Base-by-base conservation (phyloP, 2,329 filamentous ascomycete species). In the Clarireedia monteithiana region DNA sequence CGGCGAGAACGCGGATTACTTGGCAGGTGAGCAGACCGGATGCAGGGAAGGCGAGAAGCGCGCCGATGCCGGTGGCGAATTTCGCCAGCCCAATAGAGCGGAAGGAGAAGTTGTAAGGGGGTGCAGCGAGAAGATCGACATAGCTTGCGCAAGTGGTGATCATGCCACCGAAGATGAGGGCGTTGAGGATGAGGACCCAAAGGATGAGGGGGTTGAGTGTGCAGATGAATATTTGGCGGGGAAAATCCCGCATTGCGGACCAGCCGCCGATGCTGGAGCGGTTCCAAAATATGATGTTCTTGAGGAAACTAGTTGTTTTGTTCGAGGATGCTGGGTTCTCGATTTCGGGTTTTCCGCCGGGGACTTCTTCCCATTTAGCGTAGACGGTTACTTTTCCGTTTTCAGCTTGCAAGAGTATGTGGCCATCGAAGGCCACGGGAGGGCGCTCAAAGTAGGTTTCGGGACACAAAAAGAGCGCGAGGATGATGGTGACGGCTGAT, bases 371-470 rank as follows among this genome's bases (percentile, higher is more conserved):
- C 58, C 64, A 65, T 24, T 71, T 67, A 34, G 69, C 14, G 17
- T 40, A 73, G 26, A 74, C 66, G 5, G 64, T 68, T 12, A 73
- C 63, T 54, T 70, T 73, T 58, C 73, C 72, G 0, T 69, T 69
- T 2, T 67, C 68, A 14, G 63, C 68, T 57, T 74, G 72, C 1
- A 71, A 51, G 3, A 74, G 55, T 4, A 74, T 70, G 23, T 70
- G 69, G 2, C 72, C 73, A 57, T 74, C 68, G 42, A 73, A 73
- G 5, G 73, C 72, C 7, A 75, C 66, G 0, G 69, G 69, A 0
- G 72, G 72, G 1, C 73, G 68, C 50, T 71, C 66, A 63, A 73
- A 75, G 59, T 71, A 74, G 1, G 70, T 74, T 48, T 74, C 72
- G 0, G 71, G 70, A 23, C 64, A 68, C 12, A 69, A 64, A 23